These are phyloP conservation scores for Melastoma candidum DNA, from an alignment of 441 rosid genomes.

Conservation along the genomic window DNA sequence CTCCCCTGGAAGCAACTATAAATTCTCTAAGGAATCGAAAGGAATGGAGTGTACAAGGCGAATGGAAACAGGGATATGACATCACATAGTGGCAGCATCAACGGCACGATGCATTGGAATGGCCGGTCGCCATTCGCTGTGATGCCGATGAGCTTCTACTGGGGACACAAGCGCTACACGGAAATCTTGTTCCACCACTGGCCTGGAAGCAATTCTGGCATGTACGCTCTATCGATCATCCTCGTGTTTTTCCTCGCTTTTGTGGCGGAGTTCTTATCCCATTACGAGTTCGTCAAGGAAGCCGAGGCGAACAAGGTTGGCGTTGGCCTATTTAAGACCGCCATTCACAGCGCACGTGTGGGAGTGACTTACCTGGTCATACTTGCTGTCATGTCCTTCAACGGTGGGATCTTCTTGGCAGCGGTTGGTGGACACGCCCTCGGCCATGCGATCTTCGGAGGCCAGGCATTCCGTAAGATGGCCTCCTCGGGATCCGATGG, in stretches of 20 bases:
- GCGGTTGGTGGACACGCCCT: background rate
- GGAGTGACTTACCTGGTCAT: conserved; percentile 43
- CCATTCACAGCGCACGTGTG: conserved; percentile 25
- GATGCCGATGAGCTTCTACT: conserved; percentile 40
- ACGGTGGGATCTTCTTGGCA: conserved; percentile 38
- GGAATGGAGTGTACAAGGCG: too few species aligned
- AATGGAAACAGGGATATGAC: background rate
- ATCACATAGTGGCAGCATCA: background rate
- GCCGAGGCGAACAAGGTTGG: conserved; percentile 29
- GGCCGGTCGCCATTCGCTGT: conserved; percentile 15
- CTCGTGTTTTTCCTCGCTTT: conserved; percentile 54
- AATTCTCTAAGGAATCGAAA: too few species aligned
- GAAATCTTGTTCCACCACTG: conserved; percentile 60
- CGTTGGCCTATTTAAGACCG: conserved; percentile 32
- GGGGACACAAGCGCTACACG: conserved; percentile 50
- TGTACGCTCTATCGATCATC: conserved; percentile 57
- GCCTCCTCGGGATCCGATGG: background rate
- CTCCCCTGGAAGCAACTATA: too few species aligned
- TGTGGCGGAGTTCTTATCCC: conserved; percentile 43
- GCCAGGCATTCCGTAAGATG: conserved; percentile 12
- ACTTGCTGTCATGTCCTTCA: conserved; percentile 50
- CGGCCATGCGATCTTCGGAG: conserved; percentile 36
- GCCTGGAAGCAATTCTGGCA: conserved; percentile 50
- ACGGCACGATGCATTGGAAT: conserved; percentile 13
- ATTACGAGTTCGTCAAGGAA: conserved; percentile 21